Evolutionary conservation across 2,329 filamentous ascomycete species (phyloP).

Genomic region (Elsinoe necatrix): DNA sequence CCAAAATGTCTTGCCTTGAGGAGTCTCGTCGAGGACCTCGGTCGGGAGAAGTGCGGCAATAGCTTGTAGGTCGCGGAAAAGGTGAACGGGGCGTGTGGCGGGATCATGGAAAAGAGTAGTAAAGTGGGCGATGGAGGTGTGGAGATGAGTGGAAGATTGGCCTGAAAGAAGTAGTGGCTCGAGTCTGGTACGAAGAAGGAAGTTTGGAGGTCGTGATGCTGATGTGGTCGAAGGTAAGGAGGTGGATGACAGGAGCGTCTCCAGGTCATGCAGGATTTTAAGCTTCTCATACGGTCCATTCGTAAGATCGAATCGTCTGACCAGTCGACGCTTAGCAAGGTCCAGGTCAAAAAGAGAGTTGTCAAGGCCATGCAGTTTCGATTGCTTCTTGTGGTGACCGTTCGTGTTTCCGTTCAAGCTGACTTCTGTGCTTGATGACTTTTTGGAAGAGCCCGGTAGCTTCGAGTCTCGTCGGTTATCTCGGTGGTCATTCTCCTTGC

Average conservation of each 20-base stretch:
- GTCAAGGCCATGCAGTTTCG: not conserved
- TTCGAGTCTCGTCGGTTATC: conserved; percentile 8
- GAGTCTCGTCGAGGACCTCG: conserved; percentile 48
- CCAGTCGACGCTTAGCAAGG: conserved; percentile 66
- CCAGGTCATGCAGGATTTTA: conserved; percentile 70
- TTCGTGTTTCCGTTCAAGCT: not conserved
- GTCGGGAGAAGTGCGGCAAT: conserved; percentile 54
- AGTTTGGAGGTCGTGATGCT: not conserved
- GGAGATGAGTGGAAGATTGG: not conserved
- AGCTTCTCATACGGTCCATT: conserved; percentile 84
- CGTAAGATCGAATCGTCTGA: conserved; percentile 81
- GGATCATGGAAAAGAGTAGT: conserved; percentile 36
- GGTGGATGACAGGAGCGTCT: conserved; percentile 51
- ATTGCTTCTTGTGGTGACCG: not conserved
- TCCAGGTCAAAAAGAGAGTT: conserved; percentile 46
- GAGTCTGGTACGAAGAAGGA: conserved; percentile 9
- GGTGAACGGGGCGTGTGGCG: conserved; percentile 38
- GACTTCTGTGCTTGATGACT: not conserved
- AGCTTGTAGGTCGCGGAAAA: conserved; percentile 44
- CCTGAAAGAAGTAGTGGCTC: conserved; percentile 10
- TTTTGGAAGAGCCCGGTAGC: not conserved
- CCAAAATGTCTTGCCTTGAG: conserved; percentile 70
- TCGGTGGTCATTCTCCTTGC: not conserved
- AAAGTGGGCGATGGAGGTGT: conserved; percentile 21
- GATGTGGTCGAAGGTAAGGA: not conserved